A percentile compares a stretch with the other conserved stretches of the same genome.
Conservation (phyloP, 495 filamentous ascomycete genomes). For the Penicillium canariense region DNA sequence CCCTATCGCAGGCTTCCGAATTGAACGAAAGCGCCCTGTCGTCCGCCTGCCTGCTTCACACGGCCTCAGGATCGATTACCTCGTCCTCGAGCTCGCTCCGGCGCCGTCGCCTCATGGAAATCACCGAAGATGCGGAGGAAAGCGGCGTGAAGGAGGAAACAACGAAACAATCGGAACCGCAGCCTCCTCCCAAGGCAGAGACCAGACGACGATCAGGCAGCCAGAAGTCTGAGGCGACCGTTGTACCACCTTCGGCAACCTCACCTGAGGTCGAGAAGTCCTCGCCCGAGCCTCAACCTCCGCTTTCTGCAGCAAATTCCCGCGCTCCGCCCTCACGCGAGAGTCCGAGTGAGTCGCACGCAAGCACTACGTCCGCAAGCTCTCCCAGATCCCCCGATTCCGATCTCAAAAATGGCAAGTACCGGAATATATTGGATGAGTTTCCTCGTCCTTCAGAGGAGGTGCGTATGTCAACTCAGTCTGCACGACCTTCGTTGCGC, state of each 20-base stretch:
- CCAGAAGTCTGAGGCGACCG: constrained; percentile 39
- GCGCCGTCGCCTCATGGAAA: constrained; percentile 76
- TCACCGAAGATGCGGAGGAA: constrained; percentile 81
- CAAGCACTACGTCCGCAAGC: constrained; percentile 17
- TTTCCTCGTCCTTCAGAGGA: constrained; percentile 40
- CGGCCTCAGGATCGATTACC: constrained; percentile 80
- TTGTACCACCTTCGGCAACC: constrained; percentile 30
- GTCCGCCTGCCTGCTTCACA: constrained; percentile 84
- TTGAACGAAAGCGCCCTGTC: constrained; percentile 85
- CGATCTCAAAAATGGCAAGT: constrained; percentile 15
- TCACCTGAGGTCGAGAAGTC: constrained; percentile 22
- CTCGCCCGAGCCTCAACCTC: constrained; percentile 16
- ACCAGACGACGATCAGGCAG: constrained; percentile 35
- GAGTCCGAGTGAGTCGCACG: constrained; percentile 18
- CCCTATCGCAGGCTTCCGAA: constrained; percentile 68
- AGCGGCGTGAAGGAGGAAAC: constrained; percentile 53
- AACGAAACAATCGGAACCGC: constrained; percentile 4
- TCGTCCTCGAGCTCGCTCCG: constrained; percentile 82
- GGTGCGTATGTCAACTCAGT: constrained; percentile 58
- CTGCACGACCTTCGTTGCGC: constrained; percentile 56
- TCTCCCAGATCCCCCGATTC: constrained; percentile 23
- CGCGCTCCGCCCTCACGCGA: constrained; percentile 23
- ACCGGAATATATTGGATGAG: constrained; percentile 38
- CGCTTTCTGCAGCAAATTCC: constrained; percentile 21
- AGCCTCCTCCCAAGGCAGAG: constrained; percentile 14